Conservation (phyloP, 257 asterid genomes). For the Ligustrum vulgare region DNA sequence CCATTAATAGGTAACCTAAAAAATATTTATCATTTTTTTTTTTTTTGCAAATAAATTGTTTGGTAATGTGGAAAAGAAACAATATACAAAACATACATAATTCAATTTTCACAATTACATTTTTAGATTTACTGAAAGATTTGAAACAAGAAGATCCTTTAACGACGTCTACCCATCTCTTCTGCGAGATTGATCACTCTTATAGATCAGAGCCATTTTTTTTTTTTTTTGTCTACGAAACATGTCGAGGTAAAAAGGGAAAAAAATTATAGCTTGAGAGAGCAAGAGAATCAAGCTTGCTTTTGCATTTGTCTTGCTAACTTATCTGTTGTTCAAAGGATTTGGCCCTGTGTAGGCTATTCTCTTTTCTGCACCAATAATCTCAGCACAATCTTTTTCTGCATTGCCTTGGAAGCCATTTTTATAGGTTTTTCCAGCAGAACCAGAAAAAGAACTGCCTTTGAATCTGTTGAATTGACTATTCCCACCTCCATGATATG, state of each 20-base stretch:
- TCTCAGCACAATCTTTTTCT: constrained; percentile 25
- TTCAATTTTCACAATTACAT: constrained; percentile 13
- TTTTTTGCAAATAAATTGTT: constrained; percentile 4
- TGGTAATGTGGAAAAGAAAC: background rate
- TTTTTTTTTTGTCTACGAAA: too few species aligned
- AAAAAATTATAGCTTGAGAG: constrained; percentile 21
- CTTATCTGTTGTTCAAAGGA: constrained; percentile 94
- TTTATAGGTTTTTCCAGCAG: background rate
- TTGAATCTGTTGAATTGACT: constrained; percentile 31
- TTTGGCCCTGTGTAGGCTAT: constrained; percentile 86
- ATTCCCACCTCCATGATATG: constrained; percentile 41
- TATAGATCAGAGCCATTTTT: background rate
- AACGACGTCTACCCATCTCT: background rate
- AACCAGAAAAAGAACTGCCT: constrained; percentile 29
- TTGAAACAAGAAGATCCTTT: background rate
- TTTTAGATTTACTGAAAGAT: constrained; percentile 7
- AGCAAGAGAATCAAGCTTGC: constrained; percentile 42
- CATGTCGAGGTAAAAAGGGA: background rate
- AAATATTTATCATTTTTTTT: too few species aligned
- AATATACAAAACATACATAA: background rate
- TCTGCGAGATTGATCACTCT: background rate
- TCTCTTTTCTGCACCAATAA: constrained; percentile 68
- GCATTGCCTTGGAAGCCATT: constrained; percentile 14
- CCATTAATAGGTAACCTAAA: too few species aligned
- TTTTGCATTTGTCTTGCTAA: constrained; percentile 11